Evolutionary conservation across 2,329 filamentous ascomycete species (phyloP), one percentile per base, ranked within the genome.

Genomic region (Epicoccum sorghinum): DNA sequence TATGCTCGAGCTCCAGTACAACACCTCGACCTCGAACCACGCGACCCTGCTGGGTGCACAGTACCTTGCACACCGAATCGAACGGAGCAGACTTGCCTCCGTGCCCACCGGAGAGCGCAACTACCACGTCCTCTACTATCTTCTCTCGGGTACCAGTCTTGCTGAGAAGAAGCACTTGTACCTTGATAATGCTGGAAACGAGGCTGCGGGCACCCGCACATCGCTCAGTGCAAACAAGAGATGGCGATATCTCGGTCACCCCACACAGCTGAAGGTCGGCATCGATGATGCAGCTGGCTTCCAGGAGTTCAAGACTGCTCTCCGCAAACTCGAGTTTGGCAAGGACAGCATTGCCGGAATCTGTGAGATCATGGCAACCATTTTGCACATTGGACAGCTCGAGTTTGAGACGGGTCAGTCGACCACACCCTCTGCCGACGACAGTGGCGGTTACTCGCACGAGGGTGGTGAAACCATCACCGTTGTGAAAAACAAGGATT

Each of bases 241-340:
- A 76, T 99, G 95, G 95, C 90, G 92, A 72, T 99, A 96, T 70
- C 84, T 99, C 3, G 95, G 95, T 3, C 95, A 99, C 66, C 95
- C 93, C 0, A 97, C 93, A 0, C 95, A 99, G 76, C 83, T 99
- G 61, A 98, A 96, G 75, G 91, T 98, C 25, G 95, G 95, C 53
- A 93, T 99, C 72, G 97, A 99, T 68, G 95, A 99, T 70, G 83
- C 89, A 1, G 93, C 97, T 69, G 95, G 93, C 4, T 99, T 99
- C 75, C 91, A 96, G 71, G 88, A 98, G 47, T 98, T 99, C 83
- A 98, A 98, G 80, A 96, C 91, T 1, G 95, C 95, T 1, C 79
- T 99, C 43, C 86, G 93, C 61, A 97, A 96, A 75, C 83, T 99
- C 12, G 95, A 98, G 75, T 98, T 99, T 60, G 90, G 93, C 4